Percentiles rank a stretch among this genome's conserved stretches.
Evolutionary conservation across 495 filamentous ascomycete species (phyloP).

Genomic region (Lindgomyces ingoldianus): DNA sequence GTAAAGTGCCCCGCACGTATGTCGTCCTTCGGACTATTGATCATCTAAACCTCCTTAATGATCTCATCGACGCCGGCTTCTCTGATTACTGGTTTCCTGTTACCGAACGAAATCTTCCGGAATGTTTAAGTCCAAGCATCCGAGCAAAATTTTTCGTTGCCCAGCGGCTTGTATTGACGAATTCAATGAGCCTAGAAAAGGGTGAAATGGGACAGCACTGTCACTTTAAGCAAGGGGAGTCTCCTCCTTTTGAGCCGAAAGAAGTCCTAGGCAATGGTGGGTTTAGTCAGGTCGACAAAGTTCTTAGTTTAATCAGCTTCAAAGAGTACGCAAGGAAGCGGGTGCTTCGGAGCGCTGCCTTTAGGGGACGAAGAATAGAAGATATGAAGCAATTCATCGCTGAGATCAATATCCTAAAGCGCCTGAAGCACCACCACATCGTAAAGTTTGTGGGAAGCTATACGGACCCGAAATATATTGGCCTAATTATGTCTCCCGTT

Average conservation of each 20-base stretch:
- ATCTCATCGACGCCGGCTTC: conserved; percentile 18
- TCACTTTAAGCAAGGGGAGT: conserved; percentile 12
- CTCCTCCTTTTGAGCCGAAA: conserved; percentile 13
- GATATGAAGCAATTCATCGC: conserved; percentile 15
- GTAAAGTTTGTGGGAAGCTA: conserved; percentile 40
- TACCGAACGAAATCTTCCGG: conserved; percentile 4
- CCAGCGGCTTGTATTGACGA: conserved; percentile 21
- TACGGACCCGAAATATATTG: conserved; percentile 42
- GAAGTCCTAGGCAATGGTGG: conserved; percentile 17
- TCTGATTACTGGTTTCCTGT: conserved; percentile 26
- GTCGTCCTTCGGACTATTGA: conserved; percentile 23
- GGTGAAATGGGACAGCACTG: conserved; percentile 27
- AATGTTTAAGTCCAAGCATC: background rate
- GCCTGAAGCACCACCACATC: conserved; percentile 24
- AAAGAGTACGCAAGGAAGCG: conserved; percentile 27
- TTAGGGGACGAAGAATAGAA: conserved; percentile 11
- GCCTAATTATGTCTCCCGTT: conserved; percentile 43
- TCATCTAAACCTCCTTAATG: conserved; percentile 12
- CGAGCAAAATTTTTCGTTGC: background rate
- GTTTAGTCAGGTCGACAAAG: conserved; percentile 22
- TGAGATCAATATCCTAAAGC: conserved; percentile 29
- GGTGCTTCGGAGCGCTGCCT: conserved; percentile 6
- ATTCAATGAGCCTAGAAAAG: conserved; percentile 29
- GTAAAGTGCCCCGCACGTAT: conserved; percentile 20
- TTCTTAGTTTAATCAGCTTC: conserved; percentile 18